phyloP scores from a whole-genome alignment of 2,329 filamentous ascomycete genomes.

The Didymella glomerata region DNA sequence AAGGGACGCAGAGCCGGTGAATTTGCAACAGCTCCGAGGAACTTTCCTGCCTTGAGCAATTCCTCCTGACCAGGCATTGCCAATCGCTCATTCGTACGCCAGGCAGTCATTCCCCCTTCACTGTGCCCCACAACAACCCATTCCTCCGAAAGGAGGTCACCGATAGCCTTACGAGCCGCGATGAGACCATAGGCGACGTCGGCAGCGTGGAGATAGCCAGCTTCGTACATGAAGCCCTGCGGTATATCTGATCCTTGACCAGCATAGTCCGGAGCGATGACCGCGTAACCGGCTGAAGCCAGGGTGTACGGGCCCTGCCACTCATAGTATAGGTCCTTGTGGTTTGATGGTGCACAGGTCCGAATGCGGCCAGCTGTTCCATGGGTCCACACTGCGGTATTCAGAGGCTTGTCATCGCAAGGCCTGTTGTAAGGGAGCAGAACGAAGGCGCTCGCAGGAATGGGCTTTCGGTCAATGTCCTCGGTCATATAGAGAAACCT shows the following conservation, averaged over 20 bases:
- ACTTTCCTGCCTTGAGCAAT: slow-evolving; percentile 31
- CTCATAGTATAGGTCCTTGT: slow-evolving; percentile 36
- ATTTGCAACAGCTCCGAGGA: slow-evolving; percentile 33
- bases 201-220: slow-evolving; percentile 33
- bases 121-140: slow-evolving; percentile 35
- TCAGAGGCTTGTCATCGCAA: slow-evolving; percentile 24
- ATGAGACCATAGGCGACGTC: slow-evolving; percentile 30
- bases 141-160: slow-evolving; percentile 28
- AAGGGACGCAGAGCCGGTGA: slow-evolving; percentile 33
- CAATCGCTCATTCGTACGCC: slow-evolving; percentile 33
- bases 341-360: slow-evolving; percentile 30
- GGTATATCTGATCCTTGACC: slow-evolving; percentile 31
- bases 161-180: slow-evolving; percentile 30
- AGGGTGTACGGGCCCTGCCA: slow-evolving; percentile 31
- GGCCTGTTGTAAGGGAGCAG: slow-evolving; percentile 30
- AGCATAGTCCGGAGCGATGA: slow-evolving; percentile 34
- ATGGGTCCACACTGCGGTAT: slow-evolving; percentile 30
- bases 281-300: slow-evolving; percentile 30
- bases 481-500: slow-evolving; percentile 35
- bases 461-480: slow-evolving; percentile 32
- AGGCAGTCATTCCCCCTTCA: slow-evolving; percentile 37
- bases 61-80: slow-evolving; percentile 31
- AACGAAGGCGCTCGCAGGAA: slow-evolving; percentile 32
- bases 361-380: slow-evolving; percentile 32
- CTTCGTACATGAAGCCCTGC: slow-evolving; percentile 36